phyloP scores from a whole-genome alignment of 192 early-diverging fungal species.

The Haplosporangium gracile region DNA sequence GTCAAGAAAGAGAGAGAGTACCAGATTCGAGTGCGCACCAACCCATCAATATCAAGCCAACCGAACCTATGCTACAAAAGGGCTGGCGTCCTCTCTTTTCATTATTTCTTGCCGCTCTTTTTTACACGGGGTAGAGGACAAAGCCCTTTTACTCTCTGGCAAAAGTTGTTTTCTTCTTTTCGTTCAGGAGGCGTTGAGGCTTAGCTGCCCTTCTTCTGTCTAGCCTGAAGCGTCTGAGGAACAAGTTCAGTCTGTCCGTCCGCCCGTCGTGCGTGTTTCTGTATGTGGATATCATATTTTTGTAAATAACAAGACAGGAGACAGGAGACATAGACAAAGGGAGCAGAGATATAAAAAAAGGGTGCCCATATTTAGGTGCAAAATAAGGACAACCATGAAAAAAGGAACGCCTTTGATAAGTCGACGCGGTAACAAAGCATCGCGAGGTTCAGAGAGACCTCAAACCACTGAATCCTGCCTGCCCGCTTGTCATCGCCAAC shows the following conservation, averaged over 20 bases:
- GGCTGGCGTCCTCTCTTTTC: neutral
- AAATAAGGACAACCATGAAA: neutral
- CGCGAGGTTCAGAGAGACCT: neutral
- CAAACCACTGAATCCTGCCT: neutral
- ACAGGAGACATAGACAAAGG: neutral
- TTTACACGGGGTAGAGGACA: neutral
- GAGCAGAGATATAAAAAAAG: neutral
- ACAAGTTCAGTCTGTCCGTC: neutral
- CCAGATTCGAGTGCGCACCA: neutral
- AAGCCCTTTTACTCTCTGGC: neutral
- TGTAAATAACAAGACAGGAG: neutral
- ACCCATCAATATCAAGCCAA: neutral
- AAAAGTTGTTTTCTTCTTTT: neutral
- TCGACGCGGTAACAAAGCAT: neutral
- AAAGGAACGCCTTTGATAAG: neutral
- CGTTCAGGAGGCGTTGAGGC: conserved; percentile 2
- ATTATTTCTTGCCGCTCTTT: neutral
- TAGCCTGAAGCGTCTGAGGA: neutral
- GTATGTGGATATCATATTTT: neutral
- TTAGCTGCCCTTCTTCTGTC: neutral
- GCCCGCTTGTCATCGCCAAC: neutral
- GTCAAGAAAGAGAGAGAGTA: neutral
- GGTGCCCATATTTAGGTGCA: neutral
- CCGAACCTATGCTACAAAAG: neutral
- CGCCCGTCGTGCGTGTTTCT: neutral